Percentiles rank a stretch among this genome's conserved stretches.
These are phyloP conservation scores for Phytopythium helicoides DNA, from an alignment of 352 stramenopile species.

Conservation along the genomic window DNA sequence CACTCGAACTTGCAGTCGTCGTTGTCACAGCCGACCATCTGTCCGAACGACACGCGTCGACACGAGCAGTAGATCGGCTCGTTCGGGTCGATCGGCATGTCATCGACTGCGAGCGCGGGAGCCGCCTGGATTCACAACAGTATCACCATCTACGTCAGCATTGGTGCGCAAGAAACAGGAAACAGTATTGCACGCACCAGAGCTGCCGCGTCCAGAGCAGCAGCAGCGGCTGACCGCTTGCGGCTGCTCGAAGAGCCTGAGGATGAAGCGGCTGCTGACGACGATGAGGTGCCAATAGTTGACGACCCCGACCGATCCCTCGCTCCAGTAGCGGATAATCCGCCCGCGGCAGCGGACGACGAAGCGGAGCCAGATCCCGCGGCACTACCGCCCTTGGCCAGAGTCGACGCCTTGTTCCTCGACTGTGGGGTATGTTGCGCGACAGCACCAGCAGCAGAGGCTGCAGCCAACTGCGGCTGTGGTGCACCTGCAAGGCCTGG, in stretches of 20 bases:
- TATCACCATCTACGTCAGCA: background rate
- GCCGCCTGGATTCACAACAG: slow-evolving; percentile 12
- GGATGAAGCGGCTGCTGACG: slow-evolving; percentile 9
- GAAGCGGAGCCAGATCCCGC: slow-evolving; percentile 16
- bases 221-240: slow-evolving; percentile 50
- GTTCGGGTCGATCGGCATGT: slow-evolving; percentile 85
- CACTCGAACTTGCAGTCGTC: slow-evolving; percentile 93
- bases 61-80: slow-evolving; percentile 88
- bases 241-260: slow-evolving; percentile 18
- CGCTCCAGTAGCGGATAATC: background rate
- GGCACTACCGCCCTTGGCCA: slow-evolving; percentile 4
- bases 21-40: slow-evolving; percentile 93
- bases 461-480: background rate
- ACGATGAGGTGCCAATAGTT: slow-evolving; percentile 13
- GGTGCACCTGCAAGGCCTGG: background rate
- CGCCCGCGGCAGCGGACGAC: slow-evolving; percentile 5
- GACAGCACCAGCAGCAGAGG: background rate
- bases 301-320: slow-evolving; percentile 19
- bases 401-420: slow-evolving; percentile 1
- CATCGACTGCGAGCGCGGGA: slow-evolving; percentile 54
- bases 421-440: slow-evolving; percentile 4
- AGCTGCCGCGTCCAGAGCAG: slow-evolving; percentile 28
- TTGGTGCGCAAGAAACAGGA: background rate
- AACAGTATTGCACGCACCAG: slow-evolving; percentile 6
- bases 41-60: slow-evolving; percentile 84